Base-by-base conservation (phyloP, 208 protist genomes). In the Trypanosoma avium region DNA sequence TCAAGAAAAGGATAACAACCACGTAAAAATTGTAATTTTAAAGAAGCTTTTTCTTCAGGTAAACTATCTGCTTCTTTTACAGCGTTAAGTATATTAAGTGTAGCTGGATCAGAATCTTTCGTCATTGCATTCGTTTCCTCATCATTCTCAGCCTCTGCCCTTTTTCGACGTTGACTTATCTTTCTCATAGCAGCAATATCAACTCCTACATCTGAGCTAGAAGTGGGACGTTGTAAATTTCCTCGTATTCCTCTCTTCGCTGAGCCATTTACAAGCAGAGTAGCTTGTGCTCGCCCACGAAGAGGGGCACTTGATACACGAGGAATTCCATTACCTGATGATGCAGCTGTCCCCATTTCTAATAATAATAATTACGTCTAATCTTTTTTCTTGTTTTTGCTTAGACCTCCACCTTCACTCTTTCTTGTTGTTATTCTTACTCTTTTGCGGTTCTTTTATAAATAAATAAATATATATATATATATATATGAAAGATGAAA, bases 1-100 rank as follows among this genome's bases (percentile, higher is more conserved):
- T 82, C 75, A 38, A 94, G 77, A 33, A 87, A 64, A 10, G 79
- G 81, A 65, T 88, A 84, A 65, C 88, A 94, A 36, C 74, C 53
- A 10, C 67, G 82, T 29, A 94, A 67, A 22, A 85, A 32, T 43
- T 64, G 55, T 49, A 92, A 57, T 62, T 84, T 85, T 49, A 83
- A 56, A 1, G 50, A 33, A 1, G 77, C 70, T 52, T 76, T 77
- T 27, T 59, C 59, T 32, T 54, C 58, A 5, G 82, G 70, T 42
- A 90, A 50, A 2, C n/a, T 24, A 19, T 94, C 88, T 0, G 72
- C 73, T 36, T 91, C 74, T 69, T 77, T 67, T 24, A 94, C 62
- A 22, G 81, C 81, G 52, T 81, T 68, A 22, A 92, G 63, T 53
- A 92, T 78, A 10, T 79, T 55, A 47, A 92, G 69, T 8, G 83